A percentile compares a stretch with the other conserved stretches of the same genome.
Evolutionary conservation across 2,329 filamentous ascomycete species (phyloP).

Genomic region (Fusarium neocosmosporiellum): DNA sequence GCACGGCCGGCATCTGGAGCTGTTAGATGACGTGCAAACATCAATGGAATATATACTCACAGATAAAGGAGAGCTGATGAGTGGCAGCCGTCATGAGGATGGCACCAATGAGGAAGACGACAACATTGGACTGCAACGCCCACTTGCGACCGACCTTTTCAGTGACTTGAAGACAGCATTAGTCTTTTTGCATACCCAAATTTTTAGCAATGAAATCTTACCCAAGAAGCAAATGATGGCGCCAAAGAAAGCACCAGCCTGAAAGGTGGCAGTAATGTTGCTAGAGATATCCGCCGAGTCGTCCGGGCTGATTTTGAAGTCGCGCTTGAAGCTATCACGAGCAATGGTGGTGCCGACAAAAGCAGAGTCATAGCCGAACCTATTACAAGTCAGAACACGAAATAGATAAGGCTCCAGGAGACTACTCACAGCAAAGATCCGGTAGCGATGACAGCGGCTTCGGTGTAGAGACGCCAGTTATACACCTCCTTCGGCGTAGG

Average conservation of each 20-base stretch:
- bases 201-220: constrained; percentile 15
- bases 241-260: constrained; percentile 65
- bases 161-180: constrained; percentile 46
- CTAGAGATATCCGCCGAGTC: constrained; percentile 48
- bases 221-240: constrained; percentile 60
- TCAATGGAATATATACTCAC: constrained; percentile 11
- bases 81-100: constrained; percentile 56
- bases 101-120: constrained; percentile 58
- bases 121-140: constrained; percentile 59
- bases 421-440: constrained; percentile 55
- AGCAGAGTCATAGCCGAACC: constrained; percentile 64
- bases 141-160: constrained; percentile 62
- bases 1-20: constrained; percentile 65
- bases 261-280: constrained; percentile 60
- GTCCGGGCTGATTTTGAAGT: constrained; percentile 48
- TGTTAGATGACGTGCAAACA: not conserved
- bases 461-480: constrained; percentile 62
- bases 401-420: not conserved
- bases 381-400: constrained; percentile 30
- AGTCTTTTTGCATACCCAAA: not conserved
- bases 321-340: constrained; percentile 58
- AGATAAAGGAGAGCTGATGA: constrained; percentile 58
- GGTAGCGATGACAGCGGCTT: constrained; percentile 60
- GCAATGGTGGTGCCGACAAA: constrained; percentile 67
- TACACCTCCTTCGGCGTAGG: constrained; percentile 67